phyloP scores from a whole-genome alignment of 2,329 filamentous ascomycete species.

The Pseudogymnoascus sp. region DNA sequence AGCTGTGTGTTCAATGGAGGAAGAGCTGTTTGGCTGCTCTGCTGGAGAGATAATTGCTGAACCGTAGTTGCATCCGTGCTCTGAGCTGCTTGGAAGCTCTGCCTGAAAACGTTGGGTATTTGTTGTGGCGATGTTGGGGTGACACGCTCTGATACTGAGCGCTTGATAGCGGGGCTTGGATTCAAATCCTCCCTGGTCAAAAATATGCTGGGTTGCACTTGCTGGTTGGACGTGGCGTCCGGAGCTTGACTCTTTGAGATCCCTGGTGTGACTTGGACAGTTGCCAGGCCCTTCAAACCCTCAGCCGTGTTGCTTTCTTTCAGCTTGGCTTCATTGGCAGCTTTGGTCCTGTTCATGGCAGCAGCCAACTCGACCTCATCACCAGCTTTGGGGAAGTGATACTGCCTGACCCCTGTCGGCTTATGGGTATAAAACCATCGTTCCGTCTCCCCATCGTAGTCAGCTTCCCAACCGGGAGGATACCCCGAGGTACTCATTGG shows the following conservation, averaged over 20 bases:
- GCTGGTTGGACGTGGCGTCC: neutral
- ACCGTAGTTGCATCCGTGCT: neutral
- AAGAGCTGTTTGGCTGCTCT: neutral
- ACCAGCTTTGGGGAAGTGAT: constrained; percentile 13
- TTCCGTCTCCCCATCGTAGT: constrained; percentile 13
- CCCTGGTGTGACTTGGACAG: neutral
- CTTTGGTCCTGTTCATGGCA: neutral
- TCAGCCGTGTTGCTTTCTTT: neutral
- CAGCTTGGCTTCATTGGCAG: neutral
- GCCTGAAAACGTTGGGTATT: neutral
- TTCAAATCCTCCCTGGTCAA: neutral
- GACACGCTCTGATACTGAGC: neutral
- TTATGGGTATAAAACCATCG: constrained; percentile 15
- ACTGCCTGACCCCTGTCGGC: constrained; percentile 13
- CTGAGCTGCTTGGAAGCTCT: constrained; percentile 1
- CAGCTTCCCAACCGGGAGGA: constrained; percentile 14
- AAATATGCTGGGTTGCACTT: neutral
- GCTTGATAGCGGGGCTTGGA: neutral
- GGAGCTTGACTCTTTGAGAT: neutral
- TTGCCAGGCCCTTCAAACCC: neutral
- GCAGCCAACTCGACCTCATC: constrained; percentile 11
- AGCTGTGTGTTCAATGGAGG: neutral
- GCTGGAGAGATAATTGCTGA: neutral
- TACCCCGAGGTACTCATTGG: neutral
- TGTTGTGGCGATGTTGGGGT: neutral